Percentiles rank a stretch among this genome's conserved stretches.
These are phyloP conservation scores for Cyclostephanos tholiformis DNA, from an alignment of 108 stramenopile species.

Conservation along the genomic window DNA sequence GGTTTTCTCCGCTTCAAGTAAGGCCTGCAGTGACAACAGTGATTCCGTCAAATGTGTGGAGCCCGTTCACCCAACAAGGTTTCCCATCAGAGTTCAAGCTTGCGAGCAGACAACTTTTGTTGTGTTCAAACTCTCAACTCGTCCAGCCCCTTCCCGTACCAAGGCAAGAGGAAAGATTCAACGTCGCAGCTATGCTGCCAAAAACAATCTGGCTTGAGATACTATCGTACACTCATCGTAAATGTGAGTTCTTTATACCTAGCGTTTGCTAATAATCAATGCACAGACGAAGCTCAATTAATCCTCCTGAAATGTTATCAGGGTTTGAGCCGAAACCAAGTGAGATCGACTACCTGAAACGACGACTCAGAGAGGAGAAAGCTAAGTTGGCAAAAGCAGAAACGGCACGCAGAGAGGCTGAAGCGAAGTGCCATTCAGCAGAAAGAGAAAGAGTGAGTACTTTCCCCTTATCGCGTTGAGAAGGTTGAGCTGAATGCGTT, in stretches of 20 bases:
- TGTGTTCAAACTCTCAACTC: conserved; percentile 68
- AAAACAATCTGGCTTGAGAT: conserved; percentile 80
- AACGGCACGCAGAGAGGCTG: conserved; percentile 59
- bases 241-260: conserved; percentile 55
- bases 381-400: conserved; percentile 58
- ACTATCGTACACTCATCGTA: conserved; percentile 76
- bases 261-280: conserved; percentile 1
- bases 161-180: conserved; percentile 40
- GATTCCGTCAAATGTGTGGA: conserved; percentile 79
- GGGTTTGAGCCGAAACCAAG: conserved; percentile 77
- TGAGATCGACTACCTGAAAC: conserved; percentile 63
- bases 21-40: conserved; percentile 40
- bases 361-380: conserved; percentile 70
- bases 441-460: conserved; percentile 55
- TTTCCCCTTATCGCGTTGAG: neutral
- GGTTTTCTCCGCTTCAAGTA: conserved; percentile 67
- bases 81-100: conserved; percentile 69
- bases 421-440: conserved; percentile 51
- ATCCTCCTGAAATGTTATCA: conserved; percentile 9
- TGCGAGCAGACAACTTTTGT: conserved; percentile 60
- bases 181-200: conserved; percentile 75
- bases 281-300: conserved; percentile 9
- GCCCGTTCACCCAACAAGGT: conserved; percentile 54
- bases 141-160: conserved; percentile 56
- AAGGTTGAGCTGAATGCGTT: neutral